phyloP scores from a whole-genome alignment of 192 early-diverging fungal species.

The Entomortierella chlamydospora region DNA sequence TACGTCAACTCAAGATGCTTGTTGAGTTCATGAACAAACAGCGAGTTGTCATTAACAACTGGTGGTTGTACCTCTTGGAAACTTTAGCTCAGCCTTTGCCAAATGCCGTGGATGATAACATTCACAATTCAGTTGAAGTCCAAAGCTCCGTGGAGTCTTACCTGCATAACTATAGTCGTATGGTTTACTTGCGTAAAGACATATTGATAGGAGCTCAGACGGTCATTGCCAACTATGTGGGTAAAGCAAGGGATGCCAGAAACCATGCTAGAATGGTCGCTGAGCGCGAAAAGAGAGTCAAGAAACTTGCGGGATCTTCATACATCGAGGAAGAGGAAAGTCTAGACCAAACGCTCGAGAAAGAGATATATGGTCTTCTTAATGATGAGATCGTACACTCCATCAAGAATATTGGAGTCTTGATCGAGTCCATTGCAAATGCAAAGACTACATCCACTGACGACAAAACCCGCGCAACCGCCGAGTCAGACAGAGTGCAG shows the following conservation, averaged over 20 bases:
- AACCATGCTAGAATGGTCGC: conserved; percentile 15
- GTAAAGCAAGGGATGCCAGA: background rate
- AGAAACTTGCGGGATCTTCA: conserved; percentile 8
- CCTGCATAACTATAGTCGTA: conserved; percentile 17
- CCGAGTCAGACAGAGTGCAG: conserved; percentile 12
- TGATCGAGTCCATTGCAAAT: conserved; percentile 15
- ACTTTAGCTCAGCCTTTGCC: conserved; percentile 33
- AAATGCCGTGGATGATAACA: conserved; percentile 32
- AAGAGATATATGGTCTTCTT: conserved; percentile 22
- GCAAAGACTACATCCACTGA: background rate
- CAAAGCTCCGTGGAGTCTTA: conserved; percentile 40
- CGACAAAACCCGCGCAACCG: conserved; percentile 7
- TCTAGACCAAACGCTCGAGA: conserved; percentile 25
- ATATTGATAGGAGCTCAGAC: conserved; percentile 19
- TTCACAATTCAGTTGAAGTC: conserved; percentile 28
- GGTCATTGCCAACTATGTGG: conserved; percentile 4
- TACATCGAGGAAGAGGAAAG: conserved; percentile 5
- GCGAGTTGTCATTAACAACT: conserved; percentile 26
- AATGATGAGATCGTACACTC: background rate
- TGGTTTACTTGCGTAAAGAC: conserved; percentile 21
- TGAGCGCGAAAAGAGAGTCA: conserved; percentile 18
- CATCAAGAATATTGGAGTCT: conserved; percentile 10
- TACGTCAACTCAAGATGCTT: conserved; percentile 26
- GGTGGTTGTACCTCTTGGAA: conserved; percentile 44
- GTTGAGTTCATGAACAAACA: conserved; percentile 43